Conservation (phyloP, 768 basidiomycete genomes). For the Agaricus blazei region DNA sequence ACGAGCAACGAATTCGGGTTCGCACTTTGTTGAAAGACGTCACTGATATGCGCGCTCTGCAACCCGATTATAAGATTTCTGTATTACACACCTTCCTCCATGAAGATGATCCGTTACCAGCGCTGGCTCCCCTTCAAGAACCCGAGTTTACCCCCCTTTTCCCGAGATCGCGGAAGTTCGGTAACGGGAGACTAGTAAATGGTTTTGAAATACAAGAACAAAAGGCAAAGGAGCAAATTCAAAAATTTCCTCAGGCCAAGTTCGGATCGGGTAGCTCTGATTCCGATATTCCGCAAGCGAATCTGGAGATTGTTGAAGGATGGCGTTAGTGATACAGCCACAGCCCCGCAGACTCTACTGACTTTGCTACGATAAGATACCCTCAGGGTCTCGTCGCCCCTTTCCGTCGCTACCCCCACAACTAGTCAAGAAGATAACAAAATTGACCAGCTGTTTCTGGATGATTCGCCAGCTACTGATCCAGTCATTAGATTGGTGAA, state of each 20-base stretch:
- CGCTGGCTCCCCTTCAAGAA: slow-evolving; percentile 11
- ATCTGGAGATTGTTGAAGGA: slow-evolving; percentile 58
- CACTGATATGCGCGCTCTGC: slow-evolving; percentile 2
- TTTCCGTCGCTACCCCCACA: slow-evolving; percentile 15
- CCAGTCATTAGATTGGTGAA: slow-evolving; percentile 32
- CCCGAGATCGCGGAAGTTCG: slow-evolving; percentile 25
- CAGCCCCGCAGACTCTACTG: not conserved
- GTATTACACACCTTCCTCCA: slow-evolving; percentile 19
- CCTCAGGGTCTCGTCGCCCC: slow-evolving; percentile 6
- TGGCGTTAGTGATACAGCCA: slow-evolving; percentile 45
- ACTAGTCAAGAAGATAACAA: slow-evolving; percentile 40
- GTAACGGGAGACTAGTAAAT: slow-evolving; percentile 9
- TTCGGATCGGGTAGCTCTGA: slow-evolving; percentile 28
- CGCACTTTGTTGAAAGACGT: not conserved
- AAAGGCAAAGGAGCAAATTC: slow-evolving; percentile 9
- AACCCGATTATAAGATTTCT: slow-evolving; percentile 18
- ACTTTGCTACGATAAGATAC: slow-evolving; percentile 1
- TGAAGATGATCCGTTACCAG: slow-evolving; percentile 3
- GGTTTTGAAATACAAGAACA: not conserved
- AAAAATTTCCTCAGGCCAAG: slow-evolving; percentile 6
- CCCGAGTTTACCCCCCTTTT: slow-evolving; percentile 33
- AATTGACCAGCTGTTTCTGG: slow-evolving; percentile 47
- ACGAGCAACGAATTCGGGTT: not conserved
- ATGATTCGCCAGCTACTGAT: slow-evolving; percentile 44
- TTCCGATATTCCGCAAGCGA: slow-evolving; percentile 37